A percentile compares a stretch with the other conserved stretches of the same genome.
Evolutionary conservation across 805 yeast species (phyloP).

Genomic region (Pichia heedii): DNA sequence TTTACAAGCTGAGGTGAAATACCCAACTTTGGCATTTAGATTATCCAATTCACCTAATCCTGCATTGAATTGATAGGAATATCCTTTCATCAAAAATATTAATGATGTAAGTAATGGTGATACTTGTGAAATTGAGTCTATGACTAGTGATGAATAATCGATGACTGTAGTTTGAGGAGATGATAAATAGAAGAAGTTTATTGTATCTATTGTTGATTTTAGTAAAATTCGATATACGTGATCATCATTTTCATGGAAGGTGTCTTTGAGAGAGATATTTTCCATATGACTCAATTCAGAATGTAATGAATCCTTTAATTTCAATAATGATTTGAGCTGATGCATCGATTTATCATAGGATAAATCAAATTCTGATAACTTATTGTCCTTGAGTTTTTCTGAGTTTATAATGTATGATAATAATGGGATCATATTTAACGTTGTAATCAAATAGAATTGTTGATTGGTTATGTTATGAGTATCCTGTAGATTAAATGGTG

Average conservation of each 20-base stretch:
- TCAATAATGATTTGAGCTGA: conserved; percentile 12
- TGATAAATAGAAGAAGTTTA: neutral
- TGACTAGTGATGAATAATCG: neutral
- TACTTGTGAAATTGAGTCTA: neutral
- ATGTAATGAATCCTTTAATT: conserved; percentile 13
- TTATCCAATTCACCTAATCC: conserved; percentile 13
- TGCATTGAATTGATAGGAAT: conserved; percentile 8
- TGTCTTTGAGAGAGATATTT: neutral
- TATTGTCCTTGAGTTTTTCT: conserved; percentile 9
- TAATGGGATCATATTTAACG: conserved; percentile 19
- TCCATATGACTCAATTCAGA: conserved; percentile 8
- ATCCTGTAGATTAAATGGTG: neutral
- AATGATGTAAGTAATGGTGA: conserved; percentile 21
- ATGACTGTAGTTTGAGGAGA: neutral
- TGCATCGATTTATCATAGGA: conserved; percentile 16
- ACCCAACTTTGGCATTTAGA: conserved; percentile 13
- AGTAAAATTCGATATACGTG: neutral
- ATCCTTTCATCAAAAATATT: conserved; percentile 17
- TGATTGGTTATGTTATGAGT: neutral
- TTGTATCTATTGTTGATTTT: neutral
- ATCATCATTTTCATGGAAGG: neutral
- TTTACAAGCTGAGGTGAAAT: conserved; percentile 15
- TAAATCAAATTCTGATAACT: conserved; percentile 17
- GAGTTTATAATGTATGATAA: conserved; percentile 13
- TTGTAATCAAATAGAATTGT: conserved; percentile 6